Evolutionary conservation across 2,329 filamentous ascomycete genomes (phyloP), one percentile per base, ranked within the genome.

Genomic region (Trichoderma endophyticum): DNA sequence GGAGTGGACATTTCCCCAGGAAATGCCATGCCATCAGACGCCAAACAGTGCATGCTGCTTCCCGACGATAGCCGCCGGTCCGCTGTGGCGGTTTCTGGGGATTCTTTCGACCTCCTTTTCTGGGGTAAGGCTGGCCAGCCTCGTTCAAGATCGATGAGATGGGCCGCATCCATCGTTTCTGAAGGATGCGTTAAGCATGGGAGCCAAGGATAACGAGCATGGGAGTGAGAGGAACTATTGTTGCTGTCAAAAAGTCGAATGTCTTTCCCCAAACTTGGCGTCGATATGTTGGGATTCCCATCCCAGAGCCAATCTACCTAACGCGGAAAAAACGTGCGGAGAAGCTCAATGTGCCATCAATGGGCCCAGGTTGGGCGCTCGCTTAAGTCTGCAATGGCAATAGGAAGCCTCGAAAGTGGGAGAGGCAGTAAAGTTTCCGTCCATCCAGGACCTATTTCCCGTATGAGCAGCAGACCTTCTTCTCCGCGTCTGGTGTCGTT

Each of bases 51-150:
- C 57, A 69, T 32, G 54, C 30, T 69, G 36, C 64, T 48, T 65
- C 39, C 73, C 74, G 70, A 65, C 48, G 69, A 71, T 74, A 73
- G 72, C 71, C 71, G 67, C 67, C 73, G 73, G 72, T 68, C 39
- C 48, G 51, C 60, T 30, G 59, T 70, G 70, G 73, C 73, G 67
- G 74, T 71, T 63, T 73, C 62, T 71, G 56, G 30, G 65, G 32
- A 51, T 28, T 72, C 24, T 21, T 14, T 34, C 43, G 56, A 72
- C 72, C 66, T 74, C 73, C 66, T 72, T 71, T 71, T 72, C 72
- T 71, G 65, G 73, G 72, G 66, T 65, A 73, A 73, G 62, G 72
- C 56, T 57, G 24, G n/a, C 36, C 64, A 72, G 70, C 70, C 70
- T 72, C 43, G 59, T 59, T 43, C 30, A 30, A 39, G n/a, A 60